Percentiles rank a stretch among this genome's conserved stretches.
These are phyloP conservation scores for Alternaria brassicae DNA, from an alignment of 2,329 filamentous ascomycete species.

Conservation along the genomic window DNA sequence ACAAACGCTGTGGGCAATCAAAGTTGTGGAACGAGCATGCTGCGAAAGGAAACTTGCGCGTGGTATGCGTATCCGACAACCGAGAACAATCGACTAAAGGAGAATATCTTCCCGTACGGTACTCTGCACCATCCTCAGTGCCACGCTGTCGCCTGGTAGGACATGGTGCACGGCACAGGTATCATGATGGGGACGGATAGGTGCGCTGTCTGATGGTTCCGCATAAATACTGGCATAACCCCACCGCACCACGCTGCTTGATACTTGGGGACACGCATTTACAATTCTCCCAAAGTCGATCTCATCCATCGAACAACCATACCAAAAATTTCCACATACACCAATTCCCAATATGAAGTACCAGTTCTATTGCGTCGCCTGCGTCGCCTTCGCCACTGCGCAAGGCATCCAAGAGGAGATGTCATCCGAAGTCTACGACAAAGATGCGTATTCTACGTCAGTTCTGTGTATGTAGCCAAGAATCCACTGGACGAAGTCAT, in stretches of 20 bases:
- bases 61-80: not conserved
- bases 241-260: not conserved
- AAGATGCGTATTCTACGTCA: constrained; percentile 26
- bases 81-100: not conserved
- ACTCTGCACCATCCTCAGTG: not conserved
- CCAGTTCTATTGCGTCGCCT: constrained; percentile 38
- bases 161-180: not conserved
- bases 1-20: constrained; percentile 1
- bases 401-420: constrained; percentile 51
- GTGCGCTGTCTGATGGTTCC: not conserved
- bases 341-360: constrained; percentile 34
- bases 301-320: not conserved
- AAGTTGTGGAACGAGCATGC: constrained; percentile 2
- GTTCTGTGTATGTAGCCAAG: constrained; percentile 33
- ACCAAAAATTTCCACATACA: not conserved
- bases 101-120: not conserved
- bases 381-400: constrained; percentile 49
- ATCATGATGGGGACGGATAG: not conserved
- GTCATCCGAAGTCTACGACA: constrained; percentile 35
- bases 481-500: not conserved
- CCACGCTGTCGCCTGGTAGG: not conserved
- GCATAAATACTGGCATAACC: not conserved
- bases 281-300: no score
- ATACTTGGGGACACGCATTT: not conserved
- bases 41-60: not conserved